Conservation (phyloP, 305 asterid genomes). For the Ajuga reptans region DNA sequence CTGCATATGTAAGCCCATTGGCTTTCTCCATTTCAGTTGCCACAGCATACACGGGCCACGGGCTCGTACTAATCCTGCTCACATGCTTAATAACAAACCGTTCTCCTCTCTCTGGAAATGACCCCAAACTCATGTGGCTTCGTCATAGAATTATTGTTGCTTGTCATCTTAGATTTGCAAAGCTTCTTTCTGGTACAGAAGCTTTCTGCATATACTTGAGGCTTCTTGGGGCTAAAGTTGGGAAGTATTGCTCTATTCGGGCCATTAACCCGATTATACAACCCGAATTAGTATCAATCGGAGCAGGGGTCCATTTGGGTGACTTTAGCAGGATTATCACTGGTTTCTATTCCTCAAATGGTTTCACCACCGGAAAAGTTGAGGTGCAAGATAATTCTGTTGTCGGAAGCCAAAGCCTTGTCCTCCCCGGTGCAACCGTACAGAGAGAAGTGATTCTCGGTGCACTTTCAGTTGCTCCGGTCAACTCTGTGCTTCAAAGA, state of each 20-base stretch:
- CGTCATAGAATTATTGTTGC: conserved; percentile 48
- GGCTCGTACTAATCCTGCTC: conserved; percentile 41
- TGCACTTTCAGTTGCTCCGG: conserved; percentile 70
- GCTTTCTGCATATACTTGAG: conserved; percentile 70
- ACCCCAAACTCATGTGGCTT: conserved; percentile 40
- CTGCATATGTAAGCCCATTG: conserved; percentile 28
- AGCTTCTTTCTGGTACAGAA: conserved; percentile 87
- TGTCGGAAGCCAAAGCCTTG: conserved; percentile 73
- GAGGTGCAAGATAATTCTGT: conserved; percentile 57
- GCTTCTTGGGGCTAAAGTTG: conserved; percentile 62
- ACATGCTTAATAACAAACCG: conserved; percentile 30
- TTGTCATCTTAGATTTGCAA: conserved; percentile 70
- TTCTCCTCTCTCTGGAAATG: conserved; percentile 29
- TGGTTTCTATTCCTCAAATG: conserved; percentile 47
- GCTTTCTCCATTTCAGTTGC: conserved; percentile 41
- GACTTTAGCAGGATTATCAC: conserved; percentile 73
- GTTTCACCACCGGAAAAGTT: conserved; percentile 43
- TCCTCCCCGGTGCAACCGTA: conserved; percentile 61
- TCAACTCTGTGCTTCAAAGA: conserved; percentile 48
- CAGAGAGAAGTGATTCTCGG: conserved; percentile 69
- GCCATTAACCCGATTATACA: conserved; percentile 72
- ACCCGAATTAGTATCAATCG: conserved; percentile 49
- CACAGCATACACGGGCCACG: conserved; percentile 53
- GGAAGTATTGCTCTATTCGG: conserved; percentile 69
- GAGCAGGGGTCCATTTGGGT: conserved; percentile 76